Evolutionary conservation across 257 asterid species (phyloP).

Genomic region (Solanum arcanum): DNA sequence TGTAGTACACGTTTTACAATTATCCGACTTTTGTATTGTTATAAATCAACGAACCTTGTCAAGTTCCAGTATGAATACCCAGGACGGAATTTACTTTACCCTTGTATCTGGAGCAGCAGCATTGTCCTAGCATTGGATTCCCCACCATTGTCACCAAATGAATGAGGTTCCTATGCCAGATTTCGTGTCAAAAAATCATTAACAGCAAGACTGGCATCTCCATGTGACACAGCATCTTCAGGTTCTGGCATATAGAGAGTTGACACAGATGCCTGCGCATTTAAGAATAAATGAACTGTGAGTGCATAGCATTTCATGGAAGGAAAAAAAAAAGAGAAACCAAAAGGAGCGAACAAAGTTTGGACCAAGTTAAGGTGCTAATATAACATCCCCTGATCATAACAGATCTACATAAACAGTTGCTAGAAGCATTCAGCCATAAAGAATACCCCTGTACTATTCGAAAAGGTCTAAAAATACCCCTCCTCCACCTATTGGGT

Average conservation of each 20-base stretch:
- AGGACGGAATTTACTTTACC: not conserved
- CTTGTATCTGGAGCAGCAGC: not conserved
- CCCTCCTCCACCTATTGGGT: no score
- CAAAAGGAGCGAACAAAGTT: not conserved
- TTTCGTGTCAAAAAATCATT: slow-evolving; percentile 73
- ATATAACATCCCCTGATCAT: not conserved
- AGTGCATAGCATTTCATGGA: not conserved
- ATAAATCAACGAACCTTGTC: not conserved
- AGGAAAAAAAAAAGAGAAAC: not conserved
- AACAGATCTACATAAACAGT: not conserved
- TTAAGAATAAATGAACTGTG: not conserved
- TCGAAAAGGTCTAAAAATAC: no score
- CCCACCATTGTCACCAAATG: not conserved
- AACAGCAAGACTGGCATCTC: slow-evolving; percentile 90
- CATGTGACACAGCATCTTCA: slow-evolving; percentile 95
- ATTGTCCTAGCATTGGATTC: not conserved
- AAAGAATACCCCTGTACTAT: not conserved
- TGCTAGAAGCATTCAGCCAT: not conserved
- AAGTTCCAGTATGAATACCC: not conserved
- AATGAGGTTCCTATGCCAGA: slow-evolving; percentile 1
- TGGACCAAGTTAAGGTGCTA: not conserved
- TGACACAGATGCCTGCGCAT: slow-evolving; percentile 52
- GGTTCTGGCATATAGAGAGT: slow-evolving; percentile 92
- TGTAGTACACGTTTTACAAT: not conserved
- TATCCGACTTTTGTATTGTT: not conserved